A percentile compares a stretch with the other conserved stretches of the same genome.
These are phyloP conservation scores for Oidiodendron maius DNA, from an alignment of 495 filamentous ascomycete species.

Conservation along the genomic window DNA sequence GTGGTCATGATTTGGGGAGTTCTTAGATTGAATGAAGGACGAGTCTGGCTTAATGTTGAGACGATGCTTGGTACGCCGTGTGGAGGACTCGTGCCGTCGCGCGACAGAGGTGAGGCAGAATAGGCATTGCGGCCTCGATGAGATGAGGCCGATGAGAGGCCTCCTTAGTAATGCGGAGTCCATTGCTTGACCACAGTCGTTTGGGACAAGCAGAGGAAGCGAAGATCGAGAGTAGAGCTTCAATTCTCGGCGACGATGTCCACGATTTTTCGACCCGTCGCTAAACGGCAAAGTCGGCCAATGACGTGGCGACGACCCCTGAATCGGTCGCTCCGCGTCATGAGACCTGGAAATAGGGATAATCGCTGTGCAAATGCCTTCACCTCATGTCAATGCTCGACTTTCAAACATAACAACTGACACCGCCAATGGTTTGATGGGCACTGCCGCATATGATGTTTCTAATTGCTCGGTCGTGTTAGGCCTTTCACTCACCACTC, in stretches of 20 bases:
- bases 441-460: neutral
- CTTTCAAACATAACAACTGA: too few relatives aligned
- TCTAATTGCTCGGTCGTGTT: conserved; percentile 1
- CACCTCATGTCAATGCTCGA: too few relatives aligned
- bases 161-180: conserved; percentile 18
- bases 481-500: neutral
- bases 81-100: conserved; percentile 45
- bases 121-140: conserved; percentile 22
- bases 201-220: neutral
- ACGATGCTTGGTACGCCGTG: conserved; percentile 54
- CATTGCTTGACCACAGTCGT: conserved; percentile 11
- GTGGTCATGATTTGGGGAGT: conserved; percentile 28
- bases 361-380: conserved; percentile 1
- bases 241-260: neutral
- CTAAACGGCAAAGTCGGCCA: neutral
- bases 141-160: conserved; percentile 38
- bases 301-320: neutral
- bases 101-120: conserved; percentile 35
- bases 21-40: conserved; percentile 45
- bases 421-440: too few relatives aligned
- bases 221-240: neutral
- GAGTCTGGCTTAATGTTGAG: conserved; percentile 56
- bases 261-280: neutral
- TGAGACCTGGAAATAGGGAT: neutral
- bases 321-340: neutral